phyloP scores from a whole-genome alignment of 257 asterid genomes.

The Echites panduratus region DNA sequence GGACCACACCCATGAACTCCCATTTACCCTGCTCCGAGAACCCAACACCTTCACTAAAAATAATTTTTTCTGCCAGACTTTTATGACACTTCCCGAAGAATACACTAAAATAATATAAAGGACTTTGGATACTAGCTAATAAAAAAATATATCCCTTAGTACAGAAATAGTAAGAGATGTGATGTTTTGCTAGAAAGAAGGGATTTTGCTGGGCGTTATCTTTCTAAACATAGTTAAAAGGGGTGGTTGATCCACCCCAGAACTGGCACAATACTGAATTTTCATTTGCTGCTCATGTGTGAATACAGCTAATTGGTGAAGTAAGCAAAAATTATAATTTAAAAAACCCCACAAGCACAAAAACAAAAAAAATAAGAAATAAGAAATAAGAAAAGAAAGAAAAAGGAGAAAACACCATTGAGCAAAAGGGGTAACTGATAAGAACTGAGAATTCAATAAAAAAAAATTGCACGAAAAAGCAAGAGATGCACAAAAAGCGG shows the following conservation, averaged over 20 bases:
- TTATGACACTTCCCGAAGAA: constrained; percentile 25
- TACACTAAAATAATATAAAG: neutral
- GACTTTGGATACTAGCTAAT: neutral
- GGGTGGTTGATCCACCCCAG: constrained; percentile 22
- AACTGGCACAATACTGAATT: constrained; percentile 9
- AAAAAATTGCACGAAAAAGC: neutral
- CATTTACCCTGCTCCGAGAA: constrained; percentile 14
- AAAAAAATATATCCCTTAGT: neutral
- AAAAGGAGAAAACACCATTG: neutral
- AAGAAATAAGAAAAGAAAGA: too few relatives aligned
- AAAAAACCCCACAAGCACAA: neutral
- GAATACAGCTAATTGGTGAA: neutral
- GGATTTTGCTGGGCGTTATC: constrained; percentile 15
- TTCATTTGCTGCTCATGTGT: constrained; percentile 11
- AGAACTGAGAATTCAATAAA: neutral
- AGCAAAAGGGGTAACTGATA: neutral
- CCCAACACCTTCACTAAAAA: constrained; percentile 24
- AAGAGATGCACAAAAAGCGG: neutral
- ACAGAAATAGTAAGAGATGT: constrained; percentile 9
- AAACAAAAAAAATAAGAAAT: too few relatives aligned
- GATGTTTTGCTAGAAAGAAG: constrained; percentile 3
- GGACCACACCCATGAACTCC: constrained; percentile 40
- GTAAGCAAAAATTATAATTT: neutral
- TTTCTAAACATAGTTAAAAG: constrained; percentile 30
- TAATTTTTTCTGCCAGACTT: constrained; percentile 5